Base-by-base conservation (phyloP, 495 filamentous ascomycete species). In the Trichocladium uniseriatum region DNA sequence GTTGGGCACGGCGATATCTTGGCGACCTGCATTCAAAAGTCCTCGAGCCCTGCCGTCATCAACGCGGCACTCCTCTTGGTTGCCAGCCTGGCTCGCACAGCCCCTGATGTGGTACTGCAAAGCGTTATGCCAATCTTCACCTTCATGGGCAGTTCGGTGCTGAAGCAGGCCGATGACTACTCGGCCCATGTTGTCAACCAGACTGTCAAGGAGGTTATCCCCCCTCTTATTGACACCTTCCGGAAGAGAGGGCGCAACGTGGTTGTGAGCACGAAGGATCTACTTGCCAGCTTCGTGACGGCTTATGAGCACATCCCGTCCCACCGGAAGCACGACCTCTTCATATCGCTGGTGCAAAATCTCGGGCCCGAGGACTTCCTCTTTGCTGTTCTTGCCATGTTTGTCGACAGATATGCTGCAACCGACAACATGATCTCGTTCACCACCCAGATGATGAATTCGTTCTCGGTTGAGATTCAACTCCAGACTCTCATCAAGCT, bases 101-200 rank as follows among this genome's bases (percentile, higher is more conserved):
- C 84, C 0, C 92, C 92, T 1, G 87, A 95, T 58, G 67, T 89
- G 19, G 86, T 98, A 9, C 75, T 97, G 43, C 90, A 98, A 61
- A 95, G 87, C 51, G 86, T 98, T 43, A 97, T 98, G 92, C 94
- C 94, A 6, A 90, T 98, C 31, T 98, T 98, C 68, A 96, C 92
- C 0, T 96, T 95, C 66, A 94, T 96, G 87, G 86, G 89, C 32
- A 81, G 82, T 24, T 91, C 84, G 21, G 81, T 94, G 9, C 76
- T 98, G 18, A 79, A 84, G 27, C 89, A 94, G 67, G 83, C 88
- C 52, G 92, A 98, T 58, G 90, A 96, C 35, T 96, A 92, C 66
- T 97, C 92, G 5, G 89, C 88, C 4, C 83, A 94, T 58, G 90
- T 97, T 21, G 88, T 96, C 51, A 85, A 84, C 45, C 79, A 86